Evolutionary conservation across 345 rosid species (phyloP), one percentile per base, ranked within the genome.

Genomic region (Acer negundo): DNA sequence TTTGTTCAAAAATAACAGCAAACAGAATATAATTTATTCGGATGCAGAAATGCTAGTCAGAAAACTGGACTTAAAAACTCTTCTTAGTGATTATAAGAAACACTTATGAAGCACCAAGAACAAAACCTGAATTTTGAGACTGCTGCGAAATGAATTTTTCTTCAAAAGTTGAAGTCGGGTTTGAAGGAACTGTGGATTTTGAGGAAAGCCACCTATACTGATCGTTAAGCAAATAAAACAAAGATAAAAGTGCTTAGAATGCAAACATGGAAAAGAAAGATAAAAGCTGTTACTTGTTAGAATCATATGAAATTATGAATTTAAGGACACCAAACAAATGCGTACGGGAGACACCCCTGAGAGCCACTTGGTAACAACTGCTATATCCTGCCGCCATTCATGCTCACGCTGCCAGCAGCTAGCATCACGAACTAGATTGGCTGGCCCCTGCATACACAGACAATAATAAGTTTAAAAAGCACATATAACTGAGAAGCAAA

Each of bases 141-240:
- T 93, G 93, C 82, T 92, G 98, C 5, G 99, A 89, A 81, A 96
- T 93, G 76, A 94, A 96, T 81, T 94, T 96, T 86, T 96, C 99
- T 89, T 94, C 99, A 77, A 96, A 92, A 68, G 90, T 86, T 77
- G 98, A 90, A 84, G 90, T 92, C 26, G 90, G 63, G 80, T 81
- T 91, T 63, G 90, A 66, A 22, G 83, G 78, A 84, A 83, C 76
- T 82, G 87, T 86, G 65, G 97, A 89, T 87, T 92, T 94, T 78
- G 97, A 89, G 75, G 99, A 96, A 84, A 96, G 92, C 99, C 99
- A 94, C 94, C 94, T 91, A 89, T 96, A 96, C 99, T 96, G 97
- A 84, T 82, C 85, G 78, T 82, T 59, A 24, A 56, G 84, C 72
- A 84, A 72, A 66, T 26, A 64, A 86, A 77, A 75, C 67, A 83